Conservation (phyloP, 331 rosid species). For the Pyrus hybrid region DNA sequence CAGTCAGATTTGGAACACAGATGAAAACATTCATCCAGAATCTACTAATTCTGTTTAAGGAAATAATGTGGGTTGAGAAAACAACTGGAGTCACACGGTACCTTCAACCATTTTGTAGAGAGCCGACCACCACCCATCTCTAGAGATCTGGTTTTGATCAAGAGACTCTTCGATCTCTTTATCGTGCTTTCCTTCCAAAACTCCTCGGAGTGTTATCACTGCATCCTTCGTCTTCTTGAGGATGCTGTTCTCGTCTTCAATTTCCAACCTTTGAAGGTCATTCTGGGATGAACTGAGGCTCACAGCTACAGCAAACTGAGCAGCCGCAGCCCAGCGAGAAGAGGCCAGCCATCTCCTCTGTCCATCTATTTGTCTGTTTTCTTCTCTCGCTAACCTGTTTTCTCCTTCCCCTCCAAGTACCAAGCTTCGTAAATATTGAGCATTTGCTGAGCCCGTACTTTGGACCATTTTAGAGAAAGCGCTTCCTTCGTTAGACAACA, state of each 20-base stretch:
- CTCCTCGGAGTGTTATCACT: constrained; percentile 34
- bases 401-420: constrained; percentile 32
- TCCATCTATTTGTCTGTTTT: constrained; percentile 23
- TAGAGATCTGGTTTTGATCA: constrained; percentile 24
- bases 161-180: constrained; percentile 29
- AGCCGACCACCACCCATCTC: constrained; percentile 51
- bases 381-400: constrained; percentile 24
- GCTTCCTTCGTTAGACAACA: constrained; percentile 33
- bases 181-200: constrained; percentile 38
- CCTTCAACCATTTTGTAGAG: constrained; percentile 45
- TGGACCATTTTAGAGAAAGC: constrained; percentile 51
- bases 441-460: constrained; percentile 46
- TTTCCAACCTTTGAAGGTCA: constrained; percentile 40
- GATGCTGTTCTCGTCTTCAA: constrained; percentile 31
- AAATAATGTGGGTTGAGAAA: not conserved
- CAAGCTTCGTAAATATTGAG: constrained; percentile 36
- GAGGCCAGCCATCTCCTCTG: constrained; percentile 41
- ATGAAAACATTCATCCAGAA: not conserved
- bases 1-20: not conserved
- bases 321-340: constrained; percentile 46
- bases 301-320: constrained; percentile 36
- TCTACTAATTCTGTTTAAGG: not conserved
- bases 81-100: not conserved
- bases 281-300: constrained; percentile 42
- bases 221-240: constrained; percentile 35